These are phyloP conservation scores for Biscogniauxia marginata DNA, from an alignment of 2,329 filamentous ascomycete species.

Conservation along the genomic window DNA sequence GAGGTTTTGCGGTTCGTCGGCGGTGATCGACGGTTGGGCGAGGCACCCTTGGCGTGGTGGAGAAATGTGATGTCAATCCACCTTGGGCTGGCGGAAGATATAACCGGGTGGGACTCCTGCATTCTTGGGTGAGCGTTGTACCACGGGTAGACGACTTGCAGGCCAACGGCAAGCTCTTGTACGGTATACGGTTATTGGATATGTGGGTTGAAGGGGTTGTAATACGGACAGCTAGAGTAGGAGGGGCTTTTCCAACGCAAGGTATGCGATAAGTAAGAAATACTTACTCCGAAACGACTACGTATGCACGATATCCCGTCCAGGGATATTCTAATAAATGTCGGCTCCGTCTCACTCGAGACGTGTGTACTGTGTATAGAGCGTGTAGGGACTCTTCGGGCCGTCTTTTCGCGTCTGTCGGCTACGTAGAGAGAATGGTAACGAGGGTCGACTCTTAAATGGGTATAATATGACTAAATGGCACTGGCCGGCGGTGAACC, in stretches of 20 bases:
- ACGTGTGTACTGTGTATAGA: neutral
- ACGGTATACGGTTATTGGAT: neutral
- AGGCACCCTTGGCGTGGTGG: neutral
- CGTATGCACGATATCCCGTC: no score
- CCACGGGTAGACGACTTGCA: neutral
- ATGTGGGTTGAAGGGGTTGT: no score
- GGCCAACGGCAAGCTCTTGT: neutral
- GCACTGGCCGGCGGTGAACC: neutral
- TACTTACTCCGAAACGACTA: no score
- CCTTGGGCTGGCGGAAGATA: neutral
- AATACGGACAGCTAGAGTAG: no score
- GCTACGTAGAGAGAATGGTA: neutral
- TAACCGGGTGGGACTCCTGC: neutral
- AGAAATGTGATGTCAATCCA: neutral
- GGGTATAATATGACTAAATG: neutral
- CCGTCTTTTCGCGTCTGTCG: neutral
- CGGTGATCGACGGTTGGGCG: neutral
- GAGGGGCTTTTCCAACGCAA: no score
- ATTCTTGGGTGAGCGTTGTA: neutral
- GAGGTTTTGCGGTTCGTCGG: neutral
- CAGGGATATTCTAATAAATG: no score
- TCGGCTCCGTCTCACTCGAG: neutral
- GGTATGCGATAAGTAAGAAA: no score
- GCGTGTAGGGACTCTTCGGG: neutral
- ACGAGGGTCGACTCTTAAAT: neutral